A percentile compares a stretch with the other conserved stretches of the same genome.
phyloP scores from a whole-genome alignment of 176 grass and related monocot species.

The Oryza meridionalis region DNA sequence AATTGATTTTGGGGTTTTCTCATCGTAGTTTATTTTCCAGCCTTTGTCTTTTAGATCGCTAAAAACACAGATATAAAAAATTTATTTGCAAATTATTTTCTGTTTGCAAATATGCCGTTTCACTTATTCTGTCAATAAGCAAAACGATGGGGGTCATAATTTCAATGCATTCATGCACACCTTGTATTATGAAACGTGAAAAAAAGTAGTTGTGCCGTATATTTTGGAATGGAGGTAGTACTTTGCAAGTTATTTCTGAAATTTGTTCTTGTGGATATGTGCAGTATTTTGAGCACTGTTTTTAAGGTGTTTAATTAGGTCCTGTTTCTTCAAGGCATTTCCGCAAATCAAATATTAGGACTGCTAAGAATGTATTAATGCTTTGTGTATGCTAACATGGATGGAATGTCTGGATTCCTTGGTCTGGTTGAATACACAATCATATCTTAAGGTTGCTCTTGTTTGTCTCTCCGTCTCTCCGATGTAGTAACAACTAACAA shows the following conservation, averaged over 20 bases:
- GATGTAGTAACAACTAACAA: constrained; percentile 4
- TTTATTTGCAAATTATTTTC: too few relatives aligned
- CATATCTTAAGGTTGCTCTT: not conserved
- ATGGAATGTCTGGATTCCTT: not conserved
- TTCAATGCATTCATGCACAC: too few relatives aligned
- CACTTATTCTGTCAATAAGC: too few relatives aligned
- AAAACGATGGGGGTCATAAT: too few relatives aligned
- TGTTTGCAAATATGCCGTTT: too few relatives aligned
- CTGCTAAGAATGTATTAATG: not conserved
- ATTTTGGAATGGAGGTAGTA: too few relatives aligned
- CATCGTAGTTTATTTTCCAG: too few relatives aligned
- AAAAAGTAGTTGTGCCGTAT: too few relatives aligned
- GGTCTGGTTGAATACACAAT: constrained; percentile 7
- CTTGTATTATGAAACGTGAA: too few relatives aligned
- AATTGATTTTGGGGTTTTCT: too few relatives aligned
- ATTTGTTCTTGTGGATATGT: not conserved
- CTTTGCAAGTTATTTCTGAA: not conserved
- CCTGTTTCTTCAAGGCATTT: not conserved
- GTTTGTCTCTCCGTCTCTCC: not conserved
- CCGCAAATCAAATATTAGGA: not conserved
- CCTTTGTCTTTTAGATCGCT: too few relatives aligned
- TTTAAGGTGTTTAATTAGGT: not conserved
- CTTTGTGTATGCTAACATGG: not conserved
- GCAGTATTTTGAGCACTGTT: not conserved
- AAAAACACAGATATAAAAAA: too few relatives aligned